Percentiles rank a stretch among this genome's conserved stretches.
phyloP scores from a whole-genome alignment of 2,329 filamentous ascomycete species.

The Triangularia verruculosa region DNA sequence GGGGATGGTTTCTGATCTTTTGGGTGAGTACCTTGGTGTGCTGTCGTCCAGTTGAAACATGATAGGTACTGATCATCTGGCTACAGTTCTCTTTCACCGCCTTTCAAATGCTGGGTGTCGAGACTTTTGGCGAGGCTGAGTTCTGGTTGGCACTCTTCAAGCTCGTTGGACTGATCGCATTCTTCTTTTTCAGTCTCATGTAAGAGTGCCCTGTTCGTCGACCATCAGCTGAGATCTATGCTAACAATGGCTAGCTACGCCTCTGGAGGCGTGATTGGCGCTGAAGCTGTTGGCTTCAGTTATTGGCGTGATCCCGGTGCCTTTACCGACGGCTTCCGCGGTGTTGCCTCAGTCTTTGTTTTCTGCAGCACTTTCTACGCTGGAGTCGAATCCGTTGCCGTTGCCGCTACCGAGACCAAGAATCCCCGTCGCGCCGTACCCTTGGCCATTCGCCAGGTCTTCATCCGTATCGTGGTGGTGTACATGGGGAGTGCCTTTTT shows the following conservation, averaged over 20 bases:
- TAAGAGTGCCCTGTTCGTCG: conserved; percentile 27
- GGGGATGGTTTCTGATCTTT: conserved; percentile 70
- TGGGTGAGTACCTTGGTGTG: conserved; percentile 56
- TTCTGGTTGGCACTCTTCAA: conserved; percentile 77
- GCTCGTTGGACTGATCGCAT: conserved; percentile 65
- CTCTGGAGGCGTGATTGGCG: conserved; percentile 61
- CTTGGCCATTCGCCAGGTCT: conserved; percentile 57
- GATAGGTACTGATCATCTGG: background rate
- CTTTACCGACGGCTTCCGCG: conserved; percentile 65
- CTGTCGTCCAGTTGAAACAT: conserved; percentile 16
- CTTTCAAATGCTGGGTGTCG: conserved; percentile 69
- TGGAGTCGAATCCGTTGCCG: conserved; percentile 62
- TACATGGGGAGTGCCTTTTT: conserved; percentile 72
- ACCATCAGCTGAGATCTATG: background rate
- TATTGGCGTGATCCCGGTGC: conserved; percentile 72
- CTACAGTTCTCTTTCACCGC: conserved; percentile 54
- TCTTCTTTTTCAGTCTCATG: conserved; percentile 71
- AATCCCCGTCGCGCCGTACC: conserved; percentile 57
- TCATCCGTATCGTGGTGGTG: conserved; percentile 60
- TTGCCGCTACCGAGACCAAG: conserved; percentile 60
- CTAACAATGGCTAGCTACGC: conserved; percentile 47
- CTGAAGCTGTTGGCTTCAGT: conserved; percentile 61
- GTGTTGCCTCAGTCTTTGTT: conserved; percentile 64
- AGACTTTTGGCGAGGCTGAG: conserved; percentile 74
- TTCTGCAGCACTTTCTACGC: conserved; percentile 70